Base-by-base conservation (phyloP, 1,284 basidiomycete species). In the Moesziomyces globuligerus region DNA sequence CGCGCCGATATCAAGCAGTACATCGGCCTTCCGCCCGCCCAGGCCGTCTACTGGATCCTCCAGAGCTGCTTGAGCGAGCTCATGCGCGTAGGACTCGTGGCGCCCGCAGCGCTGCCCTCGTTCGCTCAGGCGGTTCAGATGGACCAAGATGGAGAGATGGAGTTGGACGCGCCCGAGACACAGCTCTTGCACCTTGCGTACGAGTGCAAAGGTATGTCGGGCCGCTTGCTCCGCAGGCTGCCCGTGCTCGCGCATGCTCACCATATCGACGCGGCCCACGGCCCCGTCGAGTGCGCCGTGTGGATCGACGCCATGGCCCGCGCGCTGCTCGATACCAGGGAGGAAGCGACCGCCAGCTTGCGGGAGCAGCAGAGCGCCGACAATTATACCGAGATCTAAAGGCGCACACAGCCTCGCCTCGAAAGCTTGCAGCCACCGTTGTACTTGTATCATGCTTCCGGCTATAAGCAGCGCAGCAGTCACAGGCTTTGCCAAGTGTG, bases 1-100 rank as follows among this genome's bases (percentile, higher is more conserved):
- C 90, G 96, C 42, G 96, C 94, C 11, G 96, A 99, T 79, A 93
- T 98, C 57, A 89, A 95, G 43, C 94, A 97, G 85, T 96, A 93
- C 78, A 88, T 98, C 34, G 94, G 94, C 59, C 86, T 93, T 7
- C 95, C 95, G 1, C 89, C 93, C 4, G 87, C 90, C 4, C 89
- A 94, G 74, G 95, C 94, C 0, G 88, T 98, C 48, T 98, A 97
- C 83, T 92, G 92, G 83, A 98, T 98, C 66, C 84, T 98, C n/a
- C 86, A 89, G 9, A 89, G 89, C 4, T 95, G 91, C 79, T 84
- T 98, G 13, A 82, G 85, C 15, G 95, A 98, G 81, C 88, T 98
- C 49, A 87, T 92, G 73, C 82, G 84, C 23, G 90, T 88, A 54
- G 88, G 89, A 0, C 88, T 98, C 39, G 86, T 97, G 34, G 83